Evolutionary conservation across 2,329 filamentous ascomycete species (phyloP).

Genomic region (Talaromyces sp.): DNA sequence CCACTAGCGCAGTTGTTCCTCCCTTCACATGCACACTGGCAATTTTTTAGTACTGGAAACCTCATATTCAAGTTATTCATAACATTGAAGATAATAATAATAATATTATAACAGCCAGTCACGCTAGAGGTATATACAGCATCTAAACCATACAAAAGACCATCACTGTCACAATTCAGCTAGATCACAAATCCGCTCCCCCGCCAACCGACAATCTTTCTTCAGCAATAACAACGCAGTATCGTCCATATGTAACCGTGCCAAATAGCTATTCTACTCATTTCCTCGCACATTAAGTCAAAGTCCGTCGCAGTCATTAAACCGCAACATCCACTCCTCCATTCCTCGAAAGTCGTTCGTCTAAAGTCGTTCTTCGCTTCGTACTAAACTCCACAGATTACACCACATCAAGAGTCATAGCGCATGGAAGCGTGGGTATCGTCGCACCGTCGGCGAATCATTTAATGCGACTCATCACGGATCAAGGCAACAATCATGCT

Average conservation of each 20-base stretch:
- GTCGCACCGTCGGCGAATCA: not conserved
- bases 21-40: not conserved
- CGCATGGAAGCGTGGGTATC: constrained; percentile 5
- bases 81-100: not conserved
- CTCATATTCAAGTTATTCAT: not conserved
- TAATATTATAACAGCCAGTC: not conserved
- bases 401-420: constrained; percentile 12
- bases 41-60: not conserved
- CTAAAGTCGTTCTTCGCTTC: not conserved
- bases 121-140: constrained; percentile 19
- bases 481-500: constrained; percentile 98
- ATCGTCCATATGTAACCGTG: not conserved
- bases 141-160: constrained; percentile 15
- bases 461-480: constrained; percentile 84
- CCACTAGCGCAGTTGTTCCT: constrained; percentile 3
- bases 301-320: not conserved
- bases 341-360: not conserved
- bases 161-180: constrained; percentile 3
- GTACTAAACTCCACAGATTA: not conserved
- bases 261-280: not conserved
- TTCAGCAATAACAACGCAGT: not conserved
- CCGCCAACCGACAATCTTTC: not conserved
- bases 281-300: not conserved
- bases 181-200: not conserved
- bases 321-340: not conserved